These are phyloP conservation scores for Sporothrix brunneoviolacea DNA, from an alignment of 2,329 filamentous ascomycete genomes.

Conservation along the genomic window DNA sequence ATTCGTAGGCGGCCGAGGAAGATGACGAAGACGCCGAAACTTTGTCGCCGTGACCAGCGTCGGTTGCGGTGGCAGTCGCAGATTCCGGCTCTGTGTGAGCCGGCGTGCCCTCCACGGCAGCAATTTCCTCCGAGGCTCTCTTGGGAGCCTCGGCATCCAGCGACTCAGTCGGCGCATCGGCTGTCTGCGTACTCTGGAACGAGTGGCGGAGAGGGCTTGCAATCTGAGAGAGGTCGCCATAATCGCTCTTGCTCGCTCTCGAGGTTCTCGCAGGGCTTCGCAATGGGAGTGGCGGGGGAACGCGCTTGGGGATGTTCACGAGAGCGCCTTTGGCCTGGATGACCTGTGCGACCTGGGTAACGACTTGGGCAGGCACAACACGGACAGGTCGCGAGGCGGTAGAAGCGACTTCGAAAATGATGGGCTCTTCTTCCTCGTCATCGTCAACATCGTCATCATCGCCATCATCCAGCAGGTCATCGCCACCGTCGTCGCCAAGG, in stretches of 20 bases:
- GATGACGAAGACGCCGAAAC: conserved; percentile 4
- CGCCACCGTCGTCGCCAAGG: conserved; percentile 33
- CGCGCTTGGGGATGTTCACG: conserved; percentile 76
- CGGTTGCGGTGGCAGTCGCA: too few species aligned
- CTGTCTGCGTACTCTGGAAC: conserved; percentile 28
- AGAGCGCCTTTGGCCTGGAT: conserved; percentile 69
- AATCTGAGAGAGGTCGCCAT: conserved; percentile 52
- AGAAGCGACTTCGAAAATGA: conserved; percentile 61
- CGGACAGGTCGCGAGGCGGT: conserved; percentile 50
- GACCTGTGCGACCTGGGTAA: conserved; percentile 60
- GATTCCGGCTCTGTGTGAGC: background rate
- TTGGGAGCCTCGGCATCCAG: background rate
- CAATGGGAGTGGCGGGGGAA: conserved; percentile 69
- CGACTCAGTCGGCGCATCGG: background rate
- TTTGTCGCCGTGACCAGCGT: too few species aligned
- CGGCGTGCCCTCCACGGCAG: background rate
- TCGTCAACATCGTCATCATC: conserved; percentile 41
- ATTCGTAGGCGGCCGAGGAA: conserved; percentile 6
- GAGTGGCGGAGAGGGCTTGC: conserved; percentile 46
- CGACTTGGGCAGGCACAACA: conserved; percentile 56
- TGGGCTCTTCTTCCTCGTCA: conserved; percentile 53
- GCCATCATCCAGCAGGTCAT: conserved; percentile 30
- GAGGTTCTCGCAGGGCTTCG: conserved; percentile 64
- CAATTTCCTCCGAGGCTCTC: background rate
- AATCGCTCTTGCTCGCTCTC: conserved; percentile 45